Evolutionary conservation across 352 stramenopile genomes (phyloP).

Genomic region (Phytophthora sp.): DNA sequence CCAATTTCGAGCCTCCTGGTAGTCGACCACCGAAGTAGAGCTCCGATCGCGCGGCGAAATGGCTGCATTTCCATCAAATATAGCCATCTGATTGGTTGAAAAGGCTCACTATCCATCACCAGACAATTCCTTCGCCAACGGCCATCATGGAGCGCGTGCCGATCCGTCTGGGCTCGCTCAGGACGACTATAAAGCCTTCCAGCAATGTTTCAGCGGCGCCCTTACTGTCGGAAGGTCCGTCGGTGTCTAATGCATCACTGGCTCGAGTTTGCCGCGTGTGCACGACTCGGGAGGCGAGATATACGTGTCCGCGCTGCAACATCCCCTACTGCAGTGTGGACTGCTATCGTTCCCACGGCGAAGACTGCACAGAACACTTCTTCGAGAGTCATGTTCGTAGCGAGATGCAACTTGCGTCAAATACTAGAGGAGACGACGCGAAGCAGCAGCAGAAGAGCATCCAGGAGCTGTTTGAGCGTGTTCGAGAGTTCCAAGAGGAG

Average conservation of each 20-base stretch:
- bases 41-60: conserved; percentile 29
- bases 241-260: conserved; percentile 33
- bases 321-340: conserved; percentile 76
- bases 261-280: conserved; percentile 77
- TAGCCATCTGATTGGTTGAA: conserved; percentile 34
- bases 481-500: conserved; percentile 66
- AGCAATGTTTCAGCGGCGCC: conserved; percentile 1
- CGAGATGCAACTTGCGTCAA: conserved; percentile 54
- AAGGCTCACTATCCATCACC: conserved; percentile 3
- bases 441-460: conserved; percentile 42
- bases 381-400: conserved; percentile 71
- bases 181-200: conserved; percentile 46
- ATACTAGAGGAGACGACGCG: conserved; percentile 24
- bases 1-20: conserved; percentile 61
- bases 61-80: conserved; percentile 17
- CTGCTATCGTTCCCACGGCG: conserved; percentile 79
- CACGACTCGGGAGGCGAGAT: conserved; percentile 56
- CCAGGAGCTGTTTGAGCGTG: conserved; percentile 54
- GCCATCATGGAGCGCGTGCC: conserved; percentile 59
- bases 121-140: background rate
- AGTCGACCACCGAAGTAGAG: conserved; percentile 17
- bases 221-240: conserved; percentile 1
- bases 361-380: conserved; percentile 80
- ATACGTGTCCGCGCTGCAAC: conserved; percentile 88
- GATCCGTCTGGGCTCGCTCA: conserved; percentile 63